Evolutionary conservation across 1,284 basidiomycete species (phyloP), one percentile per base, ranked within the genome.

Genomic region (Apiotrichum sp.): DNA sequence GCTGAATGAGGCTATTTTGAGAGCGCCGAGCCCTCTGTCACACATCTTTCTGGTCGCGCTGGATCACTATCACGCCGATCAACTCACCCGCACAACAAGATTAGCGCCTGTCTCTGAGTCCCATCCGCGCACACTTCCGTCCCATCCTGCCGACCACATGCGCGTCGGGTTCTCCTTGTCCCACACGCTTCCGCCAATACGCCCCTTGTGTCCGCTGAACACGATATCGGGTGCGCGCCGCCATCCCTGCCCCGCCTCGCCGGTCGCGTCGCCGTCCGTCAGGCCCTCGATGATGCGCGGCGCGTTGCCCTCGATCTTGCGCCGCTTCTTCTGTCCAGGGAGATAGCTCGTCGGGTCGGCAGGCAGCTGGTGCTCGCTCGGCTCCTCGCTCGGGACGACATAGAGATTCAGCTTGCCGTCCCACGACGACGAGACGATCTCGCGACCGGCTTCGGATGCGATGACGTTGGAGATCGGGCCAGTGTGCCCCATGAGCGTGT

Each of bases 381-480:
- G 64, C 48, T 71, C 69, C 10, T 61, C 58, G 13, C 4, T 22
- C 1, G 75, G 74, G 2, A 80, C 57, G 31, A 67, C 63, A 70
- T 79, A 96, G 11, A 93, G 66, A 4, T 90, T 88, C 51, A 96
- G 80, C 16, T 87, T 76, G 4, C 81, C 80, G 67, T 93, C 90
- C 88, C 88, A 91, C 0, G 85, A 86, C 0, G 85, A 81, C 0
- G 87, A 87, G 34, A 92, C 77, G 29, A 93, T 76, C 55, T 84
- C 81, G 2, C 79, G 77, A 2, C 85, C 85, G 1, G 78, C 67
- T 1, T 77, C 49, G 63, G 83, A 82, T 2, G 82, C 70, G 0
- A 83, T 69, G 47, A 92, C 79, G 29, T 34, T 34, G 0, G 89
- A 86, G 43, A 90, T 76, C 1, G 87, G 83, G 0, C 81, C 81